Base-by-base conservation (phyloP, 2,329 filamentous ascomycete genomes). In the Penicillium sp. region DNA sequence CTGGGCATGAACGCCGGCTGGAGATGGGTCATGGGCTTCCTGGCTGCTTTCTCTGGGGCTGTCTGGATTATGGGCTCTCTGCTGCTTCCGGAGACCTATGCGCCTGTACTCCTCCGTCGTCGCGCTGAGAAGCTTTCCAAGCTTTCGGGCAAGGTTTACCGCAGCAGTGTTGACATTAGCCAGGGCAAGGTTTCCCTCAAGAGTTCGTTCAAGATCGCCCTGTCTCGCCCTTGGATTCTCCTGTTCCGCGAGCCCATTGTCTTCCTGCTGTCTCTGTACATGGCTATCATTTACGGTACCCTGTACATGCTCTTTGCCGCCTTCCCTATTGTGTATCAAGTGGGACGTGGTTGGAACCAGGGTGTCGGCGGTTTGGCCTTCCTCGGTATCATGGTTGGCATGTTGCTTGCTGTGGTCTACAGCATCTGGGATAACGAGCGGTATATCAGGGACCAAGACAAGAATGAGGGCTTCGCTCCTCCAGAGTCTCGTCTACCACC, bases 311-410 rank as follows among this genome's bases (percentile, higher is more conserved):
- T 64, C 44, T 64, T 65, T 28, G 55, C 53, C 10, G 60, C 61
- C 9, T 64, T 62, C 54, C 62, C 62, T 1, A 63, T 65, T 23
- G 60, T 65, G 29, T 65, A 60, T 41, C 57, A 64, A 34, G 18
- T 54, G 11, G 24, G 47, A 36, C 61, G 62, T 35, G 58, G 60
- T 41, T 65, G 62, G 62, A 61, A 58, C 46, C 54, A 59, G 39
- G 61, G 61, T 36, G 39, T 63, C 27, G 51, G 58, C 10, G 55
- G 58, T 11, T 46, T 65, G 1, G 49, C 62, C 10, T 64, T 66
- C 49, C 40, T 66, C 7, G 62, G 62, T 10, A 61, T 64, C n/a
- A 61, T 65, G 58, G 50, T 63, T 18, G 63, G 63, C 18, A 64
- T 64, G 53, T 34, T 64, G 23, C 13, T 49, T 14, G 62, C 60